A percentile compares a stretch with the other conserved stretches of the same genome.
phyloP scores from a whole-genome alignment of 2,329 filamentous ascomycete species.

The Colletotrichum lini region DNA sequence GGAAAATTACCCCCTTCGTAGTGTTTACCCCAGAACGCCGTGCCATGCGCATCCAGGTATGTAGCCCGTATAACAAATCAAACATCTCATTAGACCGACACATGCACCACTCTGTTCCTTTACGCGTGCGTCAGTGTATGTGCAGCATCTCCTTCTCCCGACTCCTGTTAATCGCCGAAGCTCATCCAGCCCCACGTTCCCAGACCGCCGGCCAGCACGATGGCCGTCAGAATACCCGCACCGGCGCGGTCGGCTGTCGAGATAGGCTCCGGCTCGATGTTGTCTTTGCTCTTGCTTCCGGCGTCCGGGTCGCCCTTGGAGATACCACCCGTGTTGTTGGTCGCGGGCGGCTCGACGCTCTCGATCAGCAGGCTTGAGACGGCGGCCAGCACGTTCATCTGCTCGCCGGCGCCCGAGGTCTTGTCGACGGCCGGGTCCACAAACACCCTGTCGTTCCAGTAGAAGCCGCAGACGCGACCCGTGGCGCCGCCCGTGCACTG shows the following conservation, averaged over 20 bases:
- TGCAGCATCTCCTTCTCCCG: too few relatives aligned
- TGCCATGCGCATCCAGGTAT: slow-evolving; percentile 40
- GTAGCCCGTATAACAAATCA: slow-evolving; percentile 30
- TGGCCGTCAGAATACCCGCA: slow-evolving; percentile 63
- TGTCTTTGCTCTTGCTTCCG: slow-evolving; percentile 52
- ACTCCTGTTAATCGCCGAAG: slow-evolving; percentile 19
- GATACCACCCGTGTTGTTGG: slow-evolving; percentile 65
- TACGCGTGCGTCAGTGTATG: neutral
- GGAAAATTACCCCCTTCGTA: slow-evolving; percentile 2
- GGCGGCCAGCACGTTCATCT: slow-evolving; percentile 70
- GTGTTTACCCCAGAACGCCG: slow-evolving; percentile 37
- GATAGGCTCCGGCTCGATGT: slow-evolving; percentile 52
- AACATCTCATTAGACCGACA: slow-evolving; percentile 9
- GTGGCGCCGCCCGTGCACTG: slow-evolving; percentile 73
- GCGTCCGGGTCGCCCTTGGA: slow-evolving; percentile 59
- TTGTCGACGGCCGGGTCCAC: slow-evolving; percentile 65
- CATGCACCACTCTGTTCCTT: neutral
- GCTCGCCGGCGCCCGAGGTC: slow-evolving; percentile 70
- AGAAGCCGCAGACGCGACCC: slow-evolving; percentile 74
- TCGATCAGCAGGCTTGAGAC: slow-evolving; percentile 65
- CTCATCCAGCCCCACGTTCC: slow-evolving; percentile 68
- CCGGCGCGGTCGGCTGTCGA: slow-evolving; percentile 63
- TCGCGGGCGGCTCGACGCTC: slow-evolving; percentile 58
- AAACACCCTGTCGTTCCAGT: slow-evolving; percentile 68
- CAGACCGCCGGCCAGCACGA: slow-evolving; percentile 58